A percentile compares a stretch with the other conserved stretches of the same genome.
Evolutionary conservation across 1,139 yeast species (phyloP).

Genomic region (Yamadazyma oceani): DNA sequence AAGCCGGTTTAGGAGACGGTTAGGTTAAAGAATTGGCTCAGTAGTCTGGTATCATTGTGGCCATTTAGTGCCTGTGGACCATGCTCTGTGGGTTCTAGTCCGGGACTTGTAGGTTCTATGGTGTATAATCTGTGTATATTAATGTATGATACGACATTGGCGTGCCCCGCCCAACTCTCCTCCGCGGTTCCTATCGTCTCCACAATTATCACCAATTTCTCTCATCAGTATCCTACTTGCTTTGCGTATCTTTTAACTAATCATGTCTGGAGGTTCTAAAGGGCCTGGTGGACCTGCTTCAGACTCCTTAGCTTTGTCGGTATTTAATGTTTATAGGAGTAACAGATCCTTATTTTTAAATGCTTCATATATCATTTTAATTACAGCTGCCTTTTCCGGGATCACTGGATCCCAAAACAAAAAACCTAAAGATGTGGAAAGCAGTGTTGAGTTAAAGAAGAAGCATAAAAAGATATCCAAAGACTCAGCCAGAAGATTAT

Average conservation of each 20-base stretch:
- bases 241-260: no score
- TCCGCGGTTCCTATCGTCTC: no score
- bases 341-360: slow-evolving; percentile 51
- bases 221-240: background rate
- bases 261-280: background rate
- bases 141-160: no score
- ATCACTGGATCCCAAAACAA: slow-evolving; percentile 29
- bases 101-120: no score
- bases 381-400: slow-evolving; percentile 48
- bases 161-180: no score
- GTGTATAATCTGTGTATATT: no score
- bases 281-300: slow-evolving; percentile 1
- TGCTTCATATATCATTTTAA: slow-evolving; percentile 47
- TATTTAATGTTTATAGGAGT: slow-evolving; percentile 41
- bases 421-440: slow-evolving; percentile 11
- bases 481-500: slow-evolving; percentile 32
- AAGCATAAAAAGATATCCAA: slow-evolving; percentile 33
- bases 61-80: no score
- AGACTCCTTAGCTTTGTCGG: slow-evolving; percentile 22
- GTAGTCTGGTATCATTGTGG: no score
- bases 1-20: background rate
- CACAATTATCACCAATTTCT: background rate
- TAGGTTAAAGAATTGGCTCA: no score
- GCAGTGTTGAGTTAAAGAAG: slow-evolving; percentile 12
- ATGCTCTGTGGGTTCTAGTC: no score